These are phyloP conservation scores for Eucalyptus cloeziana DNA, from an alignment of 345 rosid species.

Conservation along the genomic window DNA sequence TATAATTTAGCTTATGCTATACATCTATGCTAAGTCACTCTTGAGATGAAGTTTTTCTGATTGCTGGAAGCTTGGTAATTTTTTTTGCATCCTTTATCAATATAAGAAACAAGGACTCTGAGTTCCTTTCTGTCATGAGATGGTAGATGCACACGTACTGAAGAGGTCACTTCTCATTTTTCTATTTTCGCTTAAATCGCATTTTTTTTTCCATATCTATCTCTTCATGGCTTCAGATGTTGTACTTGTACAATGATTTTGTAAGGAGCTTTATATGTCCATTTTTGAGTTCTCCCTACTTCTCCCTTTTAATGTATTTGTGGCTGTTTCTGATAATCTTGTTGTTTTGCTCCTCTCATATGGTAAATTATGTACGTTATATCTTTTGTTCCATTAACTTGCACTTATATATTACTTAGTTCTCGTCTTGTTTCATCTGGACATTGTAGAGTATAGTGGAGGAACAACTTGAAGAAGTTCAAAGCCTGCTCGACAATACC, in stretches of 20 bases:
- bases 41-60: background rate
- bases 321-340: background rate
- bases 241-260: background rate
- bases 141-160: background rate
- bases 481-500: conserved; percentile 70
- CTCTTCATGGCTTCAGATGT: background rate
- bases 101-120: background rate
- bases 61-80: background rate
- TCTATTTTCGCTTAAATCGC: background rate
- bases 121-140: background rate
- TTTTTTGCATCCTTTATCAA: background rate
- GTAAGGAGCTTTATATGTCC: background rate
- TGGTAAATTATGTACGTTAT: background rate
- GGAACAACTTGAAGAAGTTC: conserved; percentile 43
- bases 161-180: background rate
- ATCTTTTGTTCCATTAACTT: background rate
- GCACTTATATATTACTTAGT: background rate
- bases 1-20: background rate
- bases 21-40: background rate
- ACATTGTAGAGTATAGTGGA: conserved; percentile 44
- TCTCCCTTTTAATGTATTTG: background rate
- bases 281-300: background rate
- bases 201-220: background rate
- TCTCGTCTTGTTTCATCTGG: conserved; percentile 11
- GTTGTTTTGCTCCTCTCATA: background rate